phyloP scores from a whole-genome alignment of 78 protist species.

The Dictyostelium citrinum region DNA sequence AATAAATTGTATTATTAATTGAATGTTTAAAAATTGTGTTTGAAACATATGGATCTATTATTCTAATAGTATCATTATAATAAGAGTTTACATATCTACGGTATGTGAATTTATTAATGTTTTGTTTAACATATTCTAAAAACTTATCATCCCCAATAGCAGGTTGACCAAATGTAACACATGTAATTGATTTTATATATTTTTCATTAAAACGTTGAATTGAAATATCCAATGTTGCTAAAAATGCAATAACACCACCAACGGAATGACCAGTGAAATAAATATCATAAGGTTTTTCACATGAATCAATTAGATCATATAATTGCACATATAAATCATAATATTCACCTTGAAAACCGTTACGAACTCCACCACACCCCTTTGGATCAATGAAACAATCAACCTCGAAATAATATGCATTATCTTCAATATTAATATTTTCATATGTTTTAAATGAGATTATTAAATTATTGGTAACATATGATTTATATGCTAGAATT shows the following conservation, averaged over 20 bases:
- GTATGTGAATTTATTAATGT: neutral
- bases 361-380: constrained; percentile 12
- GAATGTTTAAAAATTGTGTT: neutral
- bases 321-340: neutral
- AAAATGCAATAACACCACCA: constrained; percentile 14
- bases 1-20: neutral
- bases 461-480: neutral
- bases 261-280: constrained; percentile 48
- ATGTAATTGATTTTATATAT: neutral
- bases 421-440: neutral
- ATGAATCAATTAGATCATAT: neutral
- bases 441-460: constrained; percentile 4
- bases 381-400: neutral
- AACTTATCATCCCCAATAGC: neutral
- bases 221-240: neutral
- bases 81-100: neutral
- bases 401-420: neutral
- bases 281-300: neutral
- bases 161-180: constrained; percentile 54
- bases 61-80: neutral
- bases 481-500: neutral
- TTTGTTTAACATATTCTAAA: neutral
- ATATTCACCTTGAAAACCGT: constrained; percentile 5
- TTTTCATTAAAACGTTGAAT: neutral
- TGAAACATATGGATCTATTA: neutral